These are phyloP conservation scores for Hyphopichia pseudoburtonii DNA, from an alignment of 1,139 yeast genomes.

Conservation along the genomic window DNA sequence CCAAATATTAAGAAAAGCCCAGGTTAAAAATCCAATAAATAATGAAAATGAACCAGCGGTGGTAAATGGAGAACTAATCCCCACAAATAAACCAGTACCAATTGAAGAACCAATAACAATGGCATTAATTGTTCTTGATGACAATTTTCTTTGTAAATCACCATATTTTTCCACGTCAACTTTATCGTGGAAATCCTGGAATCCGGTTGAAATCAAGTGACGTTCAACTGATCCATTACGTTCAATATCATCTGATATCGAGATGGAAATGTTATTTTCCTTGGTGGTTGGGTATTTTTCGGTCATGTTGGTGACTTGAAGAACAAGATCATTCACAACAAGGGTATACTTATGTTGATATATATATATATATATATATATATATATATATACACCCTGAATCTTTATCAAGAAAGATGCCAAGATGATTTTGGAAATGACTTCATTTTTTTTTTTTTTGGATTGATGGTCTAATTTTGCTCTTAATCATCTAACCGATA, in stretches of 20 bases:
- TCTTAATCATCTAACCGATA: too few relatives aligned
- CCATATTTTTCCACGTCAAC: conserved; percentile 35
- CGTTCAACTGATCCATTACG: conserved; percentile 18
- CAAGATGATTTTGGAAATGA: too few relatives aligned
- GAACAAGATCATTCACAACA: too few relatives aligned
- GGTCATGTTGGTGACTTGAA: too few relatives aligned
- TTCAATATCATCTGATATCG: conserved; percentile 28
- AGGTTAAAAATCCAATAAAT: conserved; percentile 34
- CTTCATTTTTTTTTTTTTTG: too few relatives aligned
- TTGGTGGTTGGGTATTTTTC: not conserved
- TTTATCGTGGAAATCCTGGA: conserved; percentile 32
- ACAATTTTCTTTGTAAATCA: conserved; percentile 30
- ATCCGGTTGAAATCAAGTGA: conserved; percentile 14
- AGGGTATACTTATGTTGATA: too few relatives aligned
- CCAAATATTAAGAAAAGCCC: conserved; percentile 35
- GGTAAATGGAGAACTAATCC: conserved; percentile 33
- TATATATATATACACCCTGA: too few relatives aligned
- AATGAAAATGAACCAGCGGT: conserved; percentile 39
- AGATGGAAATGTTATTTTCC: not conserved
- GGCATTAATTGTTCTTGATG: conserved; percentile 45
- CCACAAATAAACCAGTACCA: conserved; percentile 49
- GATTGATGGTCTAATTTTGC: too few relatives aligned
- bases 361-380: too few relatives aligned
- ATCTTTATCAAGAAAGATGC: too few relatives aligned
- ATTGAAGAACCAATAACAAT: conserved; percentile 53